phyloP scores from a whole-genome alignment of 495 filamentous ascomycete genomes.

The Clavariopsis aquatica region DNA sequence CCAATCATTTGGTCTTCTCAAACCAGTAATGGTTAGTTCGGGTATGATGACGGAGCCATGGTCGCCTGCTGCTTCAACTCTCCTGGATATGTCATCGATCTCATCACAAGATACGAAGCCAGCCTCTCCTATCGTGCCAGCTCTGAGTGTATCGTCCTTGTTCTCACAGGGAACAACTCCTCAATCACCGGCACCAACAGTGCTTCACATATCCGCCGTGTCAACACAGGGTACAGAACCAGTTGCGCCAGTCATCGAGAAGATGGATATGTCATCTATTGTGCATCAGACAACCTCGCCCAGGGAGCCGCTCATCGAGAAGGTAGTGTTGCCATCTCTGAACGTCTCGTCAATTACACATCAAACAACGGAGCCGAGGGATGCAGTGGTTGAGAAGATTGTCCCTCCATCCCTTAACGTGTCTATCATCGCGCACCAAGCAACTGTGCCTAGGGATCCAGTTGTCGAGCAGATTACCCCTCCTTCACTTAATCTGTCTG shows the following conservation, averaged over 20 bases:
- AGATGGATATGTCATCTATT: conserved; percentile 16
- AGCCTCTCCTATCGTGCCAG: conserved; percentile 20
- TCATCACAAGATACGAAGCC: conserved; percentile 40
- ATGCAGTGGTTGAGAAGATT: conserved; percentile 4
- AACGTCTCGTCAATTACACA: conserved; percentile 6
- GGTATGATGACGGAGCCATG: conserved; percentile 82
- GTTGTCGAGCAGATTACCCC: conserved; percentile 3
- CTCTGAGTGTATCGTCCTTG: conserved; percentile 16
- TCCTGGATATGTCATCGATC: conserved; percentile 41
- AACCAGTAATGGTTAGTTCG: conserved; percentile 54
- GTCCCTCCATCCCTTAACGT: conserved; percentile 10
- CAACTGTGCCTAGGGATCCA: conserved; percentile 7
- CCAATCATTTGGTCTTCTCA: conserved; percentile 35
- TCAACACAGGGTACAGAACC: conserved; percentile 20
- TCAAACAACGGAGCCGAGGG: conserved; percentile 11
- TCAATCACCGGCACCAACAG: not conserved
- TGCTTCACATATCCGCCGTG: conserved; percentile 12
- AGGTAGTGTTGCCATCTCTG: not conserved
- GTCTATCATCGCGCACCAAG: conserved; percentile 16
- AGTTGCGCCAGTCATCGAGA: conserved; percentile 8
- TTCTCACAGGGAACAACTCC: conserved; percentile 20
- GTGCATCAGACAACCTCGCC: conserved; percentile 1
- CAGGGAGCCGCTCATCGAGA: conserved; percentile 6
- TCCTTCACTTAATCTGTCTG: not conserved
- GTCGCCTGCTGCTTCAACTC: conserved; percentile 42